phyloP scores from a whole-genome alignment of 192 early-diverging fungal species.

The Mortierella hygrophila region DNA sequence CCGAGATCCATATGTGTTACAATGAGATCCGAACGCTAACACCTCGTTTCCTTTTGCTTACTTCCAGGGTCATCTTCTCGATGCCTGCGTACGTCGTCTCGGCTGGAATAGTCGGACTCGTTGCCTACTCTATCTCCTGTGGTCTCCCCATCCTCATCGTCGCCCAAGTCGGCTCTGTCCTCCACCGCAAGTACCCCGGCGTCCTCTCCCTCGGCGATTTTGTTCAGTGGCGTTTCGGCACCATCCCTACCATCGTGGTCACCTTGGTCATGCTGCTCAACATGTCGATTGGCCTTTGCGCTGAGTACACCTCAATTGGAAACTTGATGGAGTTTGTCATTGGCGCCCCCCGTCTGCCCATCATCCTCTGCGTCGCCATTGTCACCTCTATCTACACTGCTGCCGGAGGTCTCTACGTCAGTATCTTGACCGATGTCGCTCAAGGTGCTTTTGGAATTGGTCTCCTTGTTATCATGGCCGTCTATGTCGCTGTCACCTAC shows the following conservation, averaged over 20 bases:
- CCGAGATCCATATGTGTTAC: neutral
- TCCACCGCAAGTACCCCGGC: conserved; percentile 67
- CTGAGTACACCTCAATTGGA: conserved; percentile 77
- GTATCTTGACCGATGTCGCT: conserved; percentile 73
- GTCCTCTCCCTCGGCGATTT: conserved; percentile 78
- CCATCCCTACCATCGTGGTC: conserved; percentile 67
- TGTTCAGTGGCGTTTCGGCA: conserved; percentile 73
- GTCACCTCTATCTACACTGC: conserved; percentile 78
- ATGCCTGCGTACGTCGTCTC: conserved; percentile 75
- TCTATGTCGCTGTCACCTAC: conserved; percentile 68
- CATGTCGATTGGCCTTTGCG: conserved; percentile 72
- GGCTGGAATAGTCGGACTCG: conserved; percentile 74
- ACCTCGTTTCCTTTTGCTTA: neutral
- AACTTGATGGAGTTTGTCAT: conserved; percentile 68
- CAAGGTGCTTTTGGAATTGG: conserved; percentile 69
- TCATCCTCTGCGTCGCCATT: conserved; percentile 69
- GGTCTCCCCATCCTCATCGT: conserved; percentile 72
- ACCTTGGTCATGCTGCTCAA: conserved; percentile 71
- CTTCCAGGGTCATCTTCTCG: conserved; percentile 70
- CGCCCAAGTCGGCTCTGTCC: conserved; percentile 68
- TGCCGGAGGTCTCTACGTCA: conserved; percentile 76
- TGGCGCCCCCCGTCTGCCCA: conserved; percentile 66
- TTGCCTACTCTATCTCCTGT: conserved; percentile 74
- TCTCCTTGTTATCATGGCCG: conserved; percentile 64
- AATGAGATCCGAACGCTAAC: neutral